Evolutionary conservation across 495 filamentous ascomycete species (phyloP), one percentile per base, ranked within the genome.

Genomic region (Penicillium argentinense): DNA sequence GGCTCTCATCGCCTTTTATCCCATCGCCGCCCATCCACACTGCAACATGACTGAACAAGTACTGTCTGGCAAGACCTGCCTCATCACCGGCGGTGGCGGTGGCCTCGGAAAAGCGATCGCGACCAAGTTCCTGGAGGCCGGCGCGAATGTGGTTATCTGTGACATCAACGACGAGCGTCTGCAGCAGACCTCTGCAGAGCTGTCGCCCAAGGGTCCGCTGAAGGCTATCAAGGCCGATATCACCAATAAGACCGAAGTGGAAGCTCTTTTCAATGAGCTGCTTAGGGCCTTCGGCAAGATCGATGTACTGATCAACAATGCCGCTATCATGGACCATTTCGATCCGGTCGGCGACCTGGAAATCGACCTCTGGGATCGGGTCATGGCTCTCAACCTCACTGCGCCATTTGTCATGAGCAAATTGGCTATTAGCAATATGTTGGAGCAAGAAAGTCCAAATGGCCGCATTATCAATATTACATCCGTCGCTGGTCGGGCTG

Each of bases 301-400:
- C 21, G 63, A 72, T 51, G 60, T 72, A 26, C 60, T 74, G 21
- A 49, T 75, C 22, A 75, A 72, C 52, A 75, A 74, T 40, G 71
- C 69, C 13, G 69, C 68, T 7, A 67, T 76, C 37, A 85, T 87
- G 80, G 81, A 70, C 16, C 68, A 64, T 47, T 80, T 82, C 47
- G 73, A 76, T 25, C 76, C 78, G 21, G 73, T 77, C 9, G 80
- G 76, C 14, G 68, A 71, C 24, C 56, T 76, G 42, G 71, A 72
- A 32, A 68, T 67, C 42, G 68, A 65, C 19, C 48, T 73, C 5
- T 85, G 80, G 83, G 70, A 86, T 54, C 67, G 65, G 8, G 74
- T 84, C 9, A 70, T 86, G 45, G 69, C 66, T 29, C 58, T 84
- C 47, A 86, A 85, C 55, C 64, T 85, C 11, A 83, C 77, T 23